Percentiles rank a stretch among this genome's conserved stretches.
These are phyloP conservation scores for Fraxinus sp. DNA, from an alignment of 305 asterid species.

Conservation along the genomic window DNA sequence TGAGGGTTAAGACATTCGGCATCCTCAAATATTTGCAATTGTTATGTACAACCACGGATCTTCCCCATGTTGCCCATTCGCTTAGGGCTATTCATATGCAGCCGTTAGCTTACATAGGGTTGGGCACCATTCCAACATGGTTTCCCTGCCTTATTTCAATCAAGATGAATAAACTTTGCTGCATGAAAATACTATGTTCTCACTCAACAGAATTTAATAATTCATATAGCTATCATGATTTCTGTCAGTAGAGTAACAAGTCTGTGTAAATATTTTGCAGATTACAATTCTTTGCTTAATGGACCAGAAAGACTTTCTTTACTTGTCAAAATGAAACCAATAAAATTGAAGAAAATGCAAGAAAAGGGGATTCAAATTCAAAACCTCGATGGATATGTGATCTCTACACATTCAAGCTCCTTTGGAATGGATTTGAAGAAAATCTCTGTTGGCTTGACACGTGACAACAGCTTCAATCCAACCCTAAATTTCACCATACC, in stretches of 20 bases:
- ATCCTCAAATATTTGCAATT: background rate
- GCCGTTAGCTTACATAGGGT: background rate
- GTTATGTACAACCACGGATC: background rate
- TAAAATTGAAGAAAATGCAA: background rate
- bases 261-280: background rate
- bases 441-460: slow-evolving; percentile 89
- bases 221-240: background rate
- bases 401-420: slow-evolving; percentile 59
- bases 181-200: background rate
- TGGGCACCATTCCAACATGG: background rate
- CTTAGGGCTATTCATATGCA: background rate
- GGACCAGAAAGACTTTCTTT: background rate
- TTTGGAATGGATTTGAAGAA: slow-evolving; percentile 89
- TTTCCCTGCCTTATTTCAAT: background rate
- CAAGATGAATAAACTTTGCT: background rate
- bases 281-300: background rate
- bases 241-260: background rate
- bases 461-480: slow-evolving; percentile 76
- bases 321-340: background rate
- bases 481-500: slow-evolving; percentile 43
- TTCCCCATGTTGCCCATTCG: background rate
- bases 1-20: background rate
- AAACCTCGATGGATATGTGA: slow-evolving; percentile 82
- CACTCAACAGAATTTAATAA: background rate
- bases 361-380: background rate